These are phyloP conservation scores for Discostella pseudostelligera DNA, from an alignment of 108 stramenopile genomes.

Conservation along the genomic window DNA sequence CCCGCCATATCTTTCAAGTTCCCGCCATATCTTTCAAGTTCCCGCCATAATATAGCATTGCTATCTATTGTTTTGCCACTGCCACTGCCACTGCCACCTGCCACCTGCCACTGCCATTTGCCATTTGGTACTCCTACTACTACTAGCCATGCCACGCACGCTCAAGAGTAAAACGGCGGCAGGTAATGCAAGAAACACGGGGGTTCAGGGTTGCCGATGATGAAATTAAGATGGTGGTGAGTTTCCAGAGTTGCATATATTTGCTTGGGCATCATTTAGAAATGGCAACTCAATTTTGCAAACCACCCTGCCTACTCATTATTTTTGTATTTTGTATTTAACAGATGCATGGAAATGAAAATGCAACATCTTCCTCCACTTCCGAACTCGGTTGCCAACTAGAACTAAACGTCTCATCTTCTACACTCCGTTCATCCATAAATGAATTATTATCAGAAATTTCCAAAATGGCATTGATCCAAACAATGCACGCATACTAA, in stretches of 20 bases:
- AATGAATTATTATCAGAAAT: constrained; percentile 27
- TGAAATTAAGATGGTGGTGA: background rate
- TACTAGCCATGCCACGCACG: background rate
- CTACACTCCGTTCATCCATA: constrained; percentile 24
- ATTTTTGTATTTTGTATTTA: no score
- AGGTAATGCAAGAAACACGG: constrained; percentile 31
- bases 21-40: no score
- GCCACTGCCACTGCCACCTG: no score
- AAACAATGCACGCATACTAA: constrained; percentile 21
- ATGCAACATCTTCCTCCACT: background rate
- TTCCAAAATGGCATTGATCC: constrained; percentile 28
- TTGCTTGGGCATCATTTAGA: no score
- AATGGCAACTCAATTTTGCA: no score
- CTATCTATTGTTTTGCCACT: background rate
- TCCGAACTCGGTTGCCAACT: constrained; percentile 27
- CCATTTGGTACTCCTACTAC: no score
- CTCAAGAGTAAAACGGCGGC: constrained; percentile 33
- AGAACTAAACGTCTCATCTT: constrained; percentile 16
- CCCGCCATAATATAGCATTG: no score
- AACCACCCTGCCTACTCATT: no score
- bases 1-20: no score
- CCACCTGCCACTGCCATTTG: no score
- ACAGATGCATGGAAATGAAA: no score
- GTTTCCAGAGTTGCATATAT: no score
- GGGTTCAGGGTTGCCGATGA: constrained; percentile 22